A percentile compares a stretch with the other conserved stretches of the same genome.
These are phyloP conservation scores for Suillus cothurnatus DNA, from an alignment of 768 basidiomycete species.

Conservation along the genomic window DNA sequence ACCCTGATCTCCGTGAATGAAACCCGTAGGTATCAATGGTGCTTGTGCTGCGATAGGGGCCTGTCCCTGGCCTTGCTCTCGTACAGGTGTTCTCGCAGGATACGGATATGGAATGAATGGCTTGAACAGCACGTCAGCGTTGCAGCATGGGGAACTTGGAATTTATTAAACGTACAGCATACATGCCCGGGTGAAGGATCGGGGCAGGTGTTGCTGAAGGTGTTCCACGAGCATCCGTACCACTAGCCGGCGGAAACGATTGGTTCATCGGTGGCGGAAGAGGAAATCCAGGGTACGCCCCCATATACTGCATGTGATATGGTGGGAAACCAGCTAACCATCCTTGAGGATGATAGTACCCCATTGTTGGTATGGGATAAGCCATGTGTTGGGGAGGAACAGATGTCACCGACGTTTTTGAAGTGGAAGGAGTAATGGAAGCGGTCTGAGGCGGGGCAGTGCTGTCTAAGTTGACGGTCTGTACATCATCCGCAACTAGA, in stretches of 20 bases:
- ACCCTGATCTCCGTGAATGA: conserved; percentile 73
- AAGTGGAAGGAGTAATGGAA: conserved; percentile 10
- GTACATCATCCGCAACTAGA: not conserved
- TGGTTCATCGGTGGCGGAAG: conserved; percentile 28
- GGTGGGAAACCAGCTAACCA: conserved; percentile 59
- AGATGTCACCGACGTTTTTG: conserved; percentile 36
- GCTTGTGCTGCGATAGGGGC: conserved; percentile 40
- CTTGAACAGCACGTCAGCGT: conserved; percentile 30
- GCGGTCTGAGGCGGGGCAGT: conserved; percentile 11
- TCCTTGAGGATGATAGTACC: conserved; percentile 48
- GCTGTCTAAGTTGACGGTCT: conserved; percentile 27
- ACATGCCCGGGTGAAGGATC: conserved; percentile 47
- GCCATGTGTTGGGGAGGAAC: conserved; percentile 22
- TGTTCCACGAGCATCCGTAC: conserved; percentile 41
- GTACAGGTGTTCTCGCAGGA: conserved; percentile 32
- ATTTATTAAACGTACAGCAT: conserved; percentile 43
- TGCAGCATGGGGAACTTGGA: conserved; percentile 1
- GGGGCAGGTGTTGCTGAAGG: conserved; percentile 30
- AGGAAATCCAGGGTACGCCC: conserved; percentile 49
- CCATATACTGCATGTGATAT: conserved; percentile 54
- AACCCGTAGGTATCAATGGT: conserved; percentile 65
- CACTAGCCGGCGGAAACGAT: conserved; percentile 34
- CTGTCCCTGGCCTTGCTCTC: conserved; percentile 15
- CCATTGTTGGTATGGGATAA: conserved; percentile 44
- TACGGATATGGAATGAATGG: conserved; percentile 54